Base-by-base conservation (phyloP, 257 asterid species). In the Solanum paucissectum region DNA sequence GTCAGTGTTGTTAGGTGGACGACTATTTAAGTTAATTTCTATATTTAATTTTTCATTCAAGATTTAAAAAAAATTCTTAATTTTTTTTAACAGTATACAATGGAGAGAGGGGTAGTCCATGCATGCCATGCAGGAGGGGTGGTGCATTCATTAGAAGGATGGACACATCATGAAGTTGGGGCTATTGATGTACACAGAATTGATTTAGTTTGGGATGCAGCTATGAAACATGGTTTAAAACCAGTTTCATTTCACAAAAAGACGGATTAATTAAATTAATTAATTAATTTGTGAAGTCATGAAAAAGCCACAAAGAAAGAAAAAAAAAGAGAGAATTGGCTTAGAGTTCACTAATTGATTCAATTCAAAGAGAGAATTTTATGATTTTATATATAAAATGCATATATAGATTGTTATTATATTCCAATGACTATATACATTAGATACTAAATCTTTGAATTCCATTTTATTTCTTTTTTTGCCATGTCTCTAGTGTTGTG, bases 21-120 rank as follows among this genome's bases (percentile, higher is more conserved):
- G 29, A 18, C 82, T 74, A 36, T 74, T 36, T 20, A 74, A 74
- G 52, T 37, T 74, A 74, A 74, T 37, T 74, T 4, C 5, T 21
- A 6, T 38, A 76, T 76, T 36, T 75, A 38, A 76, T 6, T 40
- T 21, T 42, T 18, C 49, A 73, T 73, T 34, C 29, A 9, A 73
- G 16, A 62, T n/a, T 62, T 3, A 33, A 33, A 33, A 33, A 33
- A 33, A 33, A 33, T 29, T 29, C 6, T 12, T 10, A 10, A 6
- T 2, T 23, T 20, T 38, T 29, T 33, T 23, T 55, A 25, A 89
- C 90, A 97, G 99, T 97, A 95, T 33, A 93, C 98, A 27, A 95
- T 95, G 99, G 98, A 92, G 7, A 93, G 99, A 93, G 98, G 99
- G 72, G 94, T 95, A 12, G 98, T 96, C 73, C 99, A 94, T 84